Percentiles rank a stretch among this genome's conserved stretches.
Evolutionary conservation across 257 asterid genomes (phyloP).

Genomic region (Rehmannia glutinosa): DNA sequence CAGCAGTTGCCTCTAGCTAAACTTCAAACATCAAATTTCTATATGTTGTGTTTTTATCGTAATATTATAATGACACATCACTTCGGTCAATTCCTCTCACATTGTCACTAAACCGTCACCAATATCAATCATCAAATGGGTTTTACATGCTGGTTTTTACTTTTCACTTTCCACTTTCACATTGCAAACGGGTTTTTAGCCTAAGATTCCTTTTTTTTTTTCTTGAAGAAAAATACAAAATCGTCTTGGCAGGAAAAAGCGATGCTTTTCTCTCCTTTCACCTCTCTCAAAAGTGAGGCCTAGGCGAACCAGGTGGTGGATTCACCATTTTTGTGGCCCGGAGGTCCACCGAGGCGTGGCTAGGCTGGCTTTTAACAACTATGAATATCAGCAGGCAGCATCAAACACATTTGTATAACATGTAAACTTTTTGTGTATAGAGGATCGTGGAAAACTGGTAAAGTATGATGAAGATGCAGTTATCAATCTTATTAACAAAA

Average conservation of each 20-base stretch:
- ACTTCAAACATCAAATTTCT: background rate
- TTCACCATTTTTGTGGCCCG: too few species aligned
- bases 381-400: conserved; percentile 3
- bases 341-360: background rate
- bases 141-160: too few species aligned
- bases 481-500: background rate
- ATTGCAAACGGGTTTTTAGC: too few species aligned
- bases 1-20: background rate
- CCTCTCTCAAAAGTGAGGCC: too few species aligned
- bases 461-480: background rate
- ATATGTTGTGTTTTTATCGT: background rate
- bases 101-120: background rate
- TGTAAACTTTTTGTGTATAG: background rate
- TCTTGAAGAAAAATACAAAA: too few species aligned
- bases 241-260: too few species aligned
- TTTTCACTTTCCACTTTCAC: too few species aligned
- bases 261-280: too few species aligned
- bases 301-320: too few species aligned
- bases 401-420: background rate
- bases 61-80: background rate
- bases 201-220: too few species aligned
- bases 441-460: conserved; percentile 8
- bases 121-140: too few species aligned
- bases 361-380: too few species aligned
- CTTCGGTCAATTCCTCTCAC: background rate